A percentile compares a stretch with the other conserved stretches of the same genome.
Conservation (phyloP, 345 rosid species). For the Conringia planisiliqua region DNA sequence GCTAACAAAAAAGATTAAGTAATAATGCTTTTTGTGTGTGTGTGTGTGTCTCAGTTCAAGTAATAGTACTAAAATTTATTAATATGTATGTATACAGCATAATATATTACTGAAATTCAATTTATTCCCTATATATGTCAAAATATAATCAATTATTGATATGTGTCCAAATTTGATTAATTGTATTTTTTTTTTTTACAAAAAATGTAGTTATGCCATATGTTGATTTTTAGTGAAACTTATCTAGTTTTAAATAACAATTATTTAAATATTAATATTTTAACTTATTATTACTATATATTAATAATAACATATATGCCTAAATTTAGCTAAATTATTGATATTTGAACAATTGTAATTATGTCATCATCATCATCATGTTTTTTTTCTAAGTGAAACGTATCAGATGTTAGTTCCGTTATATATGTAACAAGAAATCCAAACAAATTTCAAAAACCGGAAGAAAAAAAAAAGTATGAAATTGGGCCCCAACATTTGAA, state of each 20-base stretch:
- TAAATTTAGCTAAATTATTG: neutral
- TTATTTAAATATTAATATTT: neutral
- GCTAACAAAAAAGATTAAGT: too few relatives aligned
- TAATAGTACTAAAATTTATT: neutral
- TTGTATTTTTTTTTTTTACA: neutral
- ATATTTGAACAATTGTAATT: constrained; percentile 3
- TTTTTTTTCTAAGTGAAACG: neutral
- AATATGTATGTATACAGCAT: neutral
- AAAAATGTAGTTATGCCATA: neutral
- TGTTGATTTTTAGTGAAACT: neutral
- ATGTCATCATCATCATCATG: neutral
- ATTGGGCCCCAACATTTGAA: constrained; percentile 34
- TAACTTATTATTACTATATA: neutral
- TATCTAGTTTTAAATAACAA: neutral
- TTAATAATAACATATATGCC: neutral
- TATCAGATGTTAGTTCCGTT: neutral
- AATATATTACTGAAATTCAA: neutral
- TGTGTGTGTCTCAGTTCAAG: neutral
- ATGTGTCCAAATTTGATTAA: neutral
- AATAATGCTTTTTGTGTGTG: neutral
- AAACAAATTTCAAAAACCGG: neutral
- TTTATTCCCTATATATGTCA: neutral
- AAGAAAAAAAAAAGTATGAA: neutral
- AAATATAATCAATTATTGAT: neutral
- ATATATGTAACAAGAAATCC: neutral